Conservation (phyloP, 176 grass and related monocot genomes). For the Urochloa ruziziensis region DNA sequence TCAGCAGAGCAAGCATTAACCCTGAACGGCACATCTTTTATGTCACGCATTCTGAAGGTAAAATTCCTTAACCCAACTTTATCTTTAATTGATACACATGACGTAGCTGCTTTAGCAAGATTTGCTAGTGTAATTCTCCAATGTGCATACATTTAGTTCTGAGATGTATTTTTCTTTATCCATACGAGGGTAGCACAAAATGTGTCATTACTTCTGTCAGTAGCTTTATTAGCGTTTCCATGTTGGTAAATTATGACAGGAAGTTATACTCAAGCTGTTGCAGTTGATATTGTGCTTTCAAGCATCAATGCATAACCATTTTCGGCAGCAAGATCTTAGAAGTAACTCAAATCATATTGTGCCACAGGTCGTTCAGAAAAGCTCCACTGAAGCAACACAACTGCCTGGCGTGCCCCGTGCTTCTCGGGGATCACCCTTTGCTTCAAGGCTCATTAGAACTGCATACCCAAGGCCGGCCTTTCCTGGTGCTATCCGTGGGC, state of each 20-base stretch:
- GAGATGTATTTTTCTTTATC: too few species aligned
- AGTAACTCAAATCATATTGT: background rate
- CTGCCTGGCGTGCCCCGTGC: conserved; percentile 42
- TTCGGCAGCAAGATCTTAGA: background rate
- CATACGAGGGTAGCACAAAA: background rate
- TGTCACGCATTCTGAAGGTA: conserved; percentile 98
- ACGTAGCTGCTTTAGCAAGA: background rate
- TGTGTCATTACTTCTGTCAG: conserved; percentile 15
- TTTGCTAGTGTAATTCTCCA: background rate
- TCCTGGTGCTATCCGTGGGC: conserved; percentile 49
- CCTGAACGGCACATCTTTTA: conserved; percentile 89
- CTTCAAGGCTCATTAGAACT: conserved; percentile 58
- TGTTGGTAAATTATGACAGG: conserved; percentile 1
- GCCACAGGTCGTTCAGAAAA: conserved; percentile 71
- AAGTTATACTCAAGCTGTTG: background rate
- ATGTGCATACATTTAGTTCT: background rate
- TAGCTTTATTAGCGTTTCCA: conserved; percentile 9
- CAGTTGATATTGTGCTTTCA: background rate
- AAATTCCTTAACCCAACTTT: background rate
- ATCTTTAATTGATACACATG: background rate
- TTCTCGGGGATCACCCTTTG: conserved; percentile 48
- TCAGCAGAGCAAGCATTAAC: conserved; percentile 74
- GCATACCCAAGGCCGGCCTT: conserved; percentile 51
- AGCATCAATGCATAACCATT: background rate
- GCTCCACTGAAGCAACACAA: conserved; percentile 54